Base-by-base conservation (phyloP, 495 filamentous ascomycete genomes). In the Jackrogersella minutella region DNA sequence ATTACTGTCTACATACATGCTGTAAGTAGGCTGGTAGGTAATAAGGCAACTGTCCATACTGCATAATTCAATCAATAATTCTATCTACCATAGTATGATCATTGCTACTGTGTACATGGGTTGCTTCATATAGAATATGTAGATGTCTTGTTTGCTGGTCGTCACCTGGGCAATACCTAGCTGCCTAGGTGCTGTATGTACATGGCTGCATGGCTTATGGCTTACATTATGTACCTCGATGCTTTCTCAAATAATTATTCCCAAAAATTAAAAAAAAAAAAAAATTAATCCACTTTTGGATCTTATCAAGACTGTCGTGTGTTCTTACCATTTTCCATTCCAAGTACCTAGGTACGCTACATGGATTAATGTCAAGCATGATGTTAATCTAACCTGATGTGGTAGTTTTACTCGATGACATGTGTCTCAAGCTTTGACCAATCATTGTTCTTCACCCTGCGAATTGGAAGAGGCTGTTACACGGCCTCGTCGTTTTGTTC, bases 381-480 rank as follows among this genome's bases (percentile, higher is more conserved):
- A 65, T 33, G 33, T 9, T 13, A 22, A 24, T 39, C 64, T 68
- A 68, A 58, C 64, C 64, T 1, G 24, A 58, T 53, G 41, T 16
- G 37, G 64, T 54, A 68, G 16, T 19, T 41, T 4, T 43, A 55
- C 34, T 28, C 59, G 36, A 50, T 64, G 66, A 69, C 55, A 69
- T 64, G 54, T 69, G 60, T 69, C 55, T 64, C 1, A 17, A 64
- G 54, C 60, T 64, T 64, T 13, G 17, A 22, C 61, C 66, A 69
- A 69, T 69, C 66, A 64, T 21, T 16, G 5, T 36, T 17, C 19
- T 57, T 34, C 11, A 34, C 46, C 43, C 46, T 8, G 30, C 49
- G 34, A 41, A 53, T 58, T 43, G n/a, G 47, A 37, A 50, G 61
- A 69, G 66, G 66, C 66, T 69, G 66, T 69, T 50, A 36, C 66